A percentile compares a stretch with the other conserved stretches of the same genome.
Evolutionary conservation across 768 basidiomycete species (phyloP).

Genomic region (Calvatia gigantea): DNA sequence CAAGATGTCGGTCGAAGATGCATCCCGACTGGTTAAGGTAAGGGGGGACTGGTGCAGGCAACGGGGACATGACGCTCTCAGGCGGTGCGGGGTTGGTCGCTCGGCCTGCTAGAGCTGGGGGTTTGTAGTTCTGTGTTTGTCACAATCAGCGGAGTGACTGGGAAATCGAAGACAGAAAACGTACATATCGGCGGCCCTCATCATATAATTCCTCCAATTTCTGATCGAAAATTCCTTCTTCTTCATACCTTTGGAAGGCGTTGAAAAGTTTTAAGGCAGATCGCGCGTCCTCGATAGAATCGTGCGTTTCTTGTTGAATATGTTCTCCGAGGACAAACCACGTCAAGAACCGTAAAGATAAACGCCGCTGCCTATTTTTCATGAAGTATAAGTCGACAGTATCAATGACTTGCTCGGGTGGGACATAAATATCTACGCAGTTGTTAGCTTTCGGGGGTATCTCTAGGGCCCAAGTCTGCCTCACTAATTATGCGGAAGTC

Average conservation of each 20-base stretch:
- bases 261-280: slow-evolving; percentile 85
- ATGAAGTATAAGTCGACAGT: slow-evolving; percentile 97
- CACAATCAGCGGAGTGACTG: neutral
- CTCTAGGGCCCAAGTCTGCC: slow-evolving; percentile 22
- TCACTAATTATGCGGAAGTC: slow-evolving; percentile 98
- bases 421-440: slow-evolving; percentile 84
- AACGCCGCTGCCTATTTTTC: slow-evolving; percentile 73
- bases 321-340: slow-evolving; percentile 92
- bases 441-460: neutral
- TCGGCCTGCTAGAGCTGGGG: slow-evolving; percentile 31
- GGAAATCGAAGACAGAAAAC: slow-evolving; percentile 18
- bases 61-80: neutral
- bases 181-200: slow-evolving; percentile 70
- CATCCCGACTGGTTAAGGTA: slow-evolving; percentile 5
- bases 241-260: slow-evolving; percentile 74
- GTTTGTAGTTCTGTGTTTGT: slow-evolving; percentile 51
- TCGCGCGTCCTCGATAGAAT: slow-evolving; percentile 96
- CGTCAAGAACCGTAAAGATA: slow-evolving; percentile 88
- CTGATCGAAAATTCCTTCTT: slow-evolving; percentile 73
- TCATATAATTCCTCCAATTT: slow-evolving; percentile 85
- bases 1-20: slow-evolving; percentile 1
- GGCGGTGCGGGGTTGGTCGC: neutral
- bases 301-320: slow-evolving; percentile 93
- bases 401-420: slow-evolving; percentile 93
- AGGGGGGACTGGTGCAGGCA: neutral